Base-by-base conservation (phyloP, 768 basidiomycete genomes). In the Boletus sp. region DNA sequence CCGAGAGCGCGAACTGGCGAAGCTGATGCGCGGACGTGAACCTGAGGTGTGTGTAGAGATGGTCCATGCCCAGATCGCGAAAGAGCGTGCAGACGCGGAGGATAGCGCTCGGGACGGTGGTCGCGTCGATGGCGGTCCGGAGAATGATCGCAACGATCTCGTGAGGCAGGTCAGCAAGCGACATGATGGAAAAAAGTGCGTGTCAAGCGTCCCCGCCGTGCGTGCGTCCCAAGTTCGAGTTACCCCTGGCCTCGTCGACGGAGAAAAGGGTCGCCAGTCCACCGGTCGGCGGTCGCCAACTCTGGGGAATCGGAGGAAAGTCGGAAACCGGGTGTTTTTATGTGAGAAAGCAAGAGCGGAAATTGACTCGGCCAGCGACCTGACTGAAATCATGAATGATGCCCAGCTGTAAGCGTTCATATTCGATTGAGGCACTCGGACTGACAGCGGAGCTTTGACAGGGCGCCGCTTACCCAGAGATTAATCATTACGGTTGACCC, bases 1-100 rank as follows among this genome's bases (percentile, higher is more conserved):
- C 54, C 1, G 54, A 56, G 35, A 47, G 37, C 5, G 43, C 48
- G 45, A 64, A 69, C 45, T 54, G 58, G 19, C 8, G 51, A 6
- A 69, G 57, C 43, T 70, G 72, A 9, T 53, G 32, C 9, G 40
- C 27, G 3, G 66, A 66, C 30, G 54, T 53, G 34, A 72, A 74
- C 23, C 45, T 46, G 35, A 71, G 60, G 19, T 68, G 52, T 19
- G 53, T 60, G 48, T 72, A 67, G 39, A 72, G 60, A 41, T 62
- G 45, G 2, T 42, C 51, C 14, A 42, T 54, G 13, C 64, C 67
- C 7, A 70, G 32, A 14, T 56, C 34, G 35, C 51, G 47, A 43
- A 71, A 71, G 34, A 45, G 46, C 13, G 15, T 56, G 52, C 49
- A 67, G 35, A 63, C 64, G 17, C 58, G 38, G 41, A 72, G 57